A percentile compares a stretch with the other conserved stretches of the same genome.
These are phyloP conservation scores for Kalmusia sp. DNA, from an alignment of 2,329 filamentous ascomycete genomes.

Conservation along the genomic window DNA sequence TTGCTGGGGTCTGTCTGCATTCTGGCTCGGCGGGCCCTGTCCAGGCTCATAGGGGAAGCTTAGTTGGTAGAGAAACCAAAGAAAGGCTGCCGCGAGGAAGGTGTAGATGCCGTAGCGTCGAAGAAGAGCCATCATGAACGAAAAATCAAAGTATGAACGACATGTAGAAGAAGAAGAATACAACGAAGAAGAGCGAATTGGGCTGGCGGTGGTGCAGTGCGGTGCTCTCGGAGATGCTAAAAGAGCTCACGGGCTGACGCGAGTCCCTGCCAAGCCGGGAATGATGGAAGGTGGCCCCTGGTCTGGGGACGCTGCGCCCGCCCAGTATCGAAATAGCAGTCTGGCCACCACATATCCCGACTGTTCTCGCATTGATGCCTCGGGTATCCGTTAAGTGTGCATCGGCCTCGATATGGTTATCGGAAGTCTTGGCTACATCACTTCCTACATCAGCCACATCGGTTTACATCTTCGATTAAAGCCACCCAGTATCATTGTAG, in stretches of 20 bases:
- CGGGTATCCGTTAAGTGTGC: background rate
- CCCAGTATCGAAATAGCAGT: conserved; percentile 7
- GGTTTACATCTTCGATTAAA: no score
- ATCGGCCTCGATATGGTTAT: background rate
- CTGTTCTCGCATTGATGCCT: background rate
- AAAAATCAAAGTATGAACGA: conserved; percentile 16
- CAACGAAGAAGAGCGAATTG: conserved; percentile 12
- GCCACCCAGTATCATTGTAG: no score
- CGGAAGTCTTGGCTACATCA: background rate
- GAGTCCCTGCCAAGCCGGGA: conserved; percentile 17
- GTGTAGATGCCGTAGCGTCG: conserved; percentile 47
- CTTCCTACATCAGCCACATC: no score
- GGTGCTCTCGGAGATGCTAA: conserved; percentile 1
- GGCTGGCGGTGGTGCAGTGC: background rate
- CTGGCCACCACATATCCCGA: background rate
- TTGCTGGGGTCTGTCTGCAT: background rate
- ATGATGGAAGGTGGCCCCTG: conserved; percentile 3
- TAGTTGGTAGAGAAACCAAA: conserved; percentile 48
- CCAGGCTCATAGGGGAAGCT: conserved; percentile 40
- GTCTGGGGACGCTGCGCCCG: background rate
- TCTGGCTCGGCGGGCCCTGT: conserved; percentile 1
- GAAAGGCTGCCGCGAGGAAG: conserved; percentile 37
- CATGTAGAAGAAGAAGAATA: conserved; percentile 14
- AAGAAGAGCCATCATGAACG: conserved; percentile 46
- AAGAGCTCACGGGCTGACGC: background rate